These are phyloP conservation scores for Peronospora farinosa DNA, from an alignment of 352 stramenopile genomes.

Conservation along the genomic window DNA sequence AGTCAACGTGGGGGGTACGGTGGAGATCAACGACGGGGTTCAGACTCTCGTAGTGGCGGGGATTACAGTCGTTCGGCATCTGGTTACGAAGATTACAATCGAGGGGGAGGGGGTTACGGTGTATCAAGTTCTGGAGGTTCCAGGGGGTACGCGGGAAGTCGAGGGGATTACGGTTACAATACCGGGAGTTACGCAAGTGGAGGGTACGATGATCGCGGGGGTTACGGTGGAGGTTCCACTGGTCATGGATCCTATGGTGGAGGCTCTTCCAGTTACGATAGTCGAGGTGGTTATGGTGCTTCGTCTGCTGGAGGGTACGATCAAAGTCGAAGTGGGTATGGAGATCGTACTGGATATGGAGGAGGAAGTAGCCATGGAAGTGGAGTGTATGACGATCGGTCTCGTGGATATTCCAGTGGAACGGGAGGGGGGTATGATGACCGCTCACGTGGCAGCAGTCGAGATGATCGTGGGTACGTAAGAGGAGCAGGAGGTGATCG, in stretches of 20 bases:
- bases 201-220: conserved; percentile 21
- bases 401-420: conserved; percentile 12
- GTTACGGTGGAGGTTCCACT: conserved; percentile 15
- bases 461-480: conserved; percentile 7
- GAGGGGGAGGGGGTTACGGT: conserved; percentile 16
- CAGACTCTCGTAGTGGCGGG: conserved; percentile 15
- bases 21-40: background rate
- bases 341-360: conserved; percentile 7
- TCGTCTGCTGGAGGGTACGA: conserved; percentile 25
- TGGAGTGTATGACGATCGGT: conserved; percentile 18
- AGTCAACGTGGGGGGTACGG: conserved; percentile 24
- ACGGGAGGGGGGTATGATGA: conserved; percentile 18
- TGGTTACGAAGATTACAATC: conserved; percentile 25
- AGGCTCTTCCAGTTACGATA: conserved; percentile 14
- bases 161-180: conserved; percentile 19
- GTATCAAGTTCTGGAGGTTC: conserved; percentile 9
- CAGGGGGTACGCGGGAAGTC: conserved; percentile 14
- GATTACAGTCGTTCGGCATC: conserved; percentile 22
- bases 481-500: conserved; percentile 1
- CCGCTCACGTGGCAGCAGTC: conserved; percentile 7
- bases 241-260: conserved; percentile 6
- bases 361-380: conserved; percentile 3
- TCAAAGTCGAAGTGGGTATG: conserved; percentile 22
- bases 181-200: conserved; percentile 5
- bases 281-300: conserved; percentile 27